phyloP scores from a whole-genome alignment of 495 filamentous ascomycete species.

The Trichocladium uniseriatum region DNA sequence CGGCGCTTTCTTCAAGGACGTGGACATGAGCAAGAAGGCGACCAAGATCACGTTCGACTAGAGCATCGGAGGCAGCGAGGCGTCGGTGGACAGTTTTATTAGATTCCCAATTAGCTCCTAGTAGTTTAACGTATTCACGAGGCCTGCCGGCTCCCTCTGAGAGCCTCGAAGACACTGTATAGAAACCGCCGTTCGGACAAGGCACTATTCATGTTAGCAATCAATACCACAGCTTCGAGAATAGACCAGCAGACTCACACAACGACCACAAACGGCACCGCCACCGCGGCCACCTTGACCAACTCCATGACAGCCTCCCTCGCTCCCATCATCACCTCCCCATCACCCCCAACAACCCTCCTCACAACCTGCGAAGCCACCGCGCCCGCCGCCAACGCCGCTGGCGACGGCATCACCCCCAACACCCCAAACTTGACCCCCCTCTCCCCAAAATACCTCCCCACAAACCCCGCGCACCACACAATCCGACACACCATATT shows the following conservation, averaged over 20 bases:
- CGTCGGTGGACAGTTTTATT: slow-evolving; percentile 13
- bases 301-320: slow-evolving; percentile 37
- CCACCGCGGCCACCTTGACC: slow-evolving; percentile 41
- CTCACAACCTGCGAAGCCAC: slow-evolving; percentile 16
- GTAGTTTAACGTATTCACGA: too few relatives aligned
- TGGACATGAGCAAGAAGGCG: slow-evolving; percentile 64
- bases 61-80: slow-evolving; percentile 19
- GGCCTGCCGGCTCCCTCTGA: slow-evolving; percentile 24
- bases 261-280: slow-evolving; percentile 43
- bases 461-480: slow-evolving; percentile 71
- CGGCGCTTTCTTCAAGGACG: slow-evolving; percentile 85
- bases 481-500: slow-evolving; percentile 76
- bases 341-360: slow-evolving; percentile 5
- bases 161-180: slow-evolving; percentile 36
- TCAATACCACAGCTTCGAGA: slow-evolving; percentile 7
- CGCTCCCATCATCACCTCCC: not conserved
- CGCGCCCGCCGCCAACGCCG: slow-evolving; percentile 16
- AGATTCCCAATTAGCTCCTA: not conserved
- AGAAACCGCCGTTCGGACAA: slow-evolving; percentile 53
- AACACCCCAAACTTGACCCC: slow-evolving; percentile 24
- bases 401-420: slow-evolving; percentile 22
- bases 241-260: slow-evolving; percentile 45
- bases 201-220: slow-evolving; percentile 35
- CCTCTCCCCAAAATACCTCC: slow-evolving; percentile 45
- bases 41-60: slow-evolving; percentile 93